phyloP scores from a whole-genome alignment of 345 rosid genomes.

The Pistacia vera region DNA sequence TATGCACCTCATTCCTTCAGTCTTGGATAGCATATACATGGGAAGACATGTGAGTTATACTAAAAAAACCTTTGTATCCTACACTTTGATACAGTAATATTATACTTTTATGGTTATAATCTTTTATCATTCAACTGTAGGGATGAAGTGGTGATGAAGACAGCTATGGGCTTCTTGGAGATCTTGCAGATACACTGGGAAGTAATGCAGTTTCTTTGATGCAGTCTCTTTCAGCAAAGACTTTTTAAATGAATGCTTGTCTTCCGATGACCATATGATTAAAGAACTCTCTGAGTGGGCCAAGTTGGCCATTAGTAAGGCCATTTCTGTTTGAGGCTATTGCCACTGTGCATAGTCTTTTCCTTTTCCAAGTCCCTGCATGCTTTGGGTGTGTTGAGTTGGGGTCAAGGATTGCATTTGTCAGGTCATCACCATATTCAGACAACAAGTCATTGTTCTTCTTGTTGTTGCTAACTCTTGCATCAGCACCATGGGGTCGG shows the following conservation, averaged over 20 bases:
- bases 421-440: constrained; percentile 46
- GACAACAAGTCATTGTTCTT: constrained; percentile 36
- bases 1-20: no score
- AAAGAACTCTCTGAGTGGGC: constrained; percentile 75
- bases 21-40: no score
- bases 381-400: constrained; percentile 53
- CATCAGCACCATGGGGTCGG: constrained; percentile 57
- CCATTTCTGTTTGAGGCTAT: constrained; percentile 67
- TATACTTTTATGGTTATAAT: no score
- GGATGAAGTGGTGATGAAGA: no score
- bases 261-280: constrained; percentile 67
- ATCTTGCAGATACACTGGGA: no score
- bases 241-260: constrained; percentile 71
- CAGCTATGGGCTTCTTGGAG: no score
- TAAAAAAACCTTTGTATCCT: no score
- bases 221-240: constrained; percentile 71
- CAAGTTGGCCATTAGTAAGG: constrained; percentile 70
- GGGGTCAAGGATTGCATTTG: constrained; percentile 46
- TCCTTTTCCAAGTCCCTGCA: constrained; percentile 41
- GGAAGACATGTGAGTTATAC: no score
- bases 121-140: no score
- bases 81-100: no score
- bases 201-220: no score
- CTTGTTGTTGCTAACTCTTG: constrained; percentile 44
- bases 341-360: constrained; percentile 29